These are phyloP conservation scores for Blastomyces silverae DNA, from an alignment of 2,329 filamentous ascomycete genomes.

Conservation along the genomic window DNA sequence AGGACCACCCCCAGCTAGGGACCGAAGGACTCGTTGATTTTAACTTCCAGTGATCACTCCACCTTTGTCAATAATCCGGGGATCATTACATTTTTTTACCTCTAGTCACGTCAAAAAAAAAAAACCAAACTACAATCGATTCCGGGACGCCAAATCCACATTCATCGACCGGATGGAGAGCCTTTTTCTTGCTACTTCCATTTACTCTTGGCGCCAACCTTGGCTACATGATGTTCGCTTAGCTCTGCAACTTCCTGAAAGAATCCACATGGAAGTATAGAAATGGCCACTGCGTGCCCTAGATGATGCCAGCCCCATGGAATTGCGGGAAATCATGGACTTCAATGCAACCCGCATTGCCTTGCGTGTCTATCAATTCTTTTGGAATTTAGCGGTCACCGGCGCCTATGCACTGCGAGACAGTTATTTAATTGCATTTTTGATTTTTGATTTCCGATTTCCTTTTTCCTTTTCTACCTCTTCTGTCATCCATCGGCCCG, in stretches of 20 bases:
- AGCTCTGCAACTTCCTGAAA: neutral
- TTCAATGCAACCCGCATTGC: conserved; percentile 14
- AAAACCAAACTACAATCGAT: neutral
- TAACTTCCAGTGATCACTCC: neutral
- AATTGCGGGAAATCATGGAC: conserved; percentile 9
- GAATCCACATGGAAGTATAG: neutral
- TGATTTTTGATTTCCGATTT: neutral
- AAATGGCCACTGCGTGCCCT: conserved; percentile 9
- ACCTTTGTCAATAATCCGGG: neutral
- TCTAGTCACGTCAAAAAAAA: neutral
- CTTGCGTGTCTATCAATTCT: neutral
- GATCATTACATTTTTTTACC: neutral
- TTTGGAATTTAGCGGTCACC: neutral
- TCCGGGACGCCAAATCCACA: neutral
- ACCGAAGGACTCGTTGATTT: conserved; percentile 28
- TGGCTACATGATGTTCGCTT: neutral
- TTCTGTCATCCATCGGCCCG: neutral
- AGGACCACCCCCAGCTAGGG: conserved; percentile 38
- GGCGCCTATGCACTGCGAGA: neutral
- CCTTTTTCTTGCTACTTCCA: neutral
- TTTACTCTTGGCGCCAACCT: neutral
- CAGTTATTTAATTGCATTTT: neutral
- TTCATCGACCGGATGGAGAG: neutral
- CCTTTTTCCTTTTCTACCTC: neutral
- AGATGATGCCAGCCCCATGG: conserved; percentile 18